Base-by-base conservation (phyloP, 1,284 basidiomycete genomes). In the Trichosporon sp. region DNA sequence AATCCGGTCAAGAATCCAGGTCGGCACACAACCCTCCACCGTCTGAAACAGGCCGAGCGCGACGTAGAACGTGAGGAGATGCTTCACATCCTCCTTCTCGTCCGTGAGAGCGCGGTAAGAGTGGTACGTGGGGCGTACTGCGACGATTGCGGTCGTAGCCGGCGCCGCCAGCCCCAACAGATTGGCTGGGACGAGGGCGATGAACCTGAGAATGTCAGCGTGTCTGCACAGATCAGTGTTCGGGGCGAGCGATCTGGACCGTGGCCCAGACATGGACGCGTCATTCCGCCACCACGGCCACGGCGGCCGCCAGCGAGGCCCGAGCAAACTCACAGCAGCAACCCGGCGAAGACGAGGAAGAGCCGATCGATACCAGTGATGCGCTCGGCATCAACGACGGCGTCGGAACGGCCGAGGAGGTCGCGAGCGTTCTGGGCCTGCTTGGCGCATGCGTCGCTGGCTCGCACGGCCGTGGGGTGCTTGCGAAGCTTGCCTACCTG, bases 11-110 rank as follows among this genome's bases (percentile, higher is more conserved):
- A 67, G 60, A 35, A 70, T 42, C 34, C 65, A 21, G 32, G 64
- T 47, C 2, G 47, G 58, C 21, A 65, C 73, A 44, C 78, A 69
- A 42, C 74, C 75, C 73, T 81, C 80, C n/a, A 77, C 42, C 35
- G 76, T 76, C 70, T 80, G 79, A 58, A 81, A 70, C 42, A 75
- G 71, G n/a, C 78, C 79, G 32, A 81, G 75, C 13, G 77, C 70
- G 47, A 80, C 76, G 72, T 80, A 81, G 76, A 77, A 80, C 5
- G 76, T 66, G 53, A 81, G 69, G 34, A 79, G 74, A n/a, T 70
- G 69, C 68, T 78, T 75, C 56, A 72, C 66, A 53, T 72, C 73
- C 56, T 74, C 68, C 38, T 75, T 68, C 64, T 75, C 73, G 66
- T 65, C 64, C 15, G 77, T 78, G 65, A 81, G 77, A 12, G 69